Evolutionary conservation across 352 stramenopile genomes (phyloP), one percentile per base, ranked within the genome.

Genomic region (Phytopythium sindhum): DNA sequence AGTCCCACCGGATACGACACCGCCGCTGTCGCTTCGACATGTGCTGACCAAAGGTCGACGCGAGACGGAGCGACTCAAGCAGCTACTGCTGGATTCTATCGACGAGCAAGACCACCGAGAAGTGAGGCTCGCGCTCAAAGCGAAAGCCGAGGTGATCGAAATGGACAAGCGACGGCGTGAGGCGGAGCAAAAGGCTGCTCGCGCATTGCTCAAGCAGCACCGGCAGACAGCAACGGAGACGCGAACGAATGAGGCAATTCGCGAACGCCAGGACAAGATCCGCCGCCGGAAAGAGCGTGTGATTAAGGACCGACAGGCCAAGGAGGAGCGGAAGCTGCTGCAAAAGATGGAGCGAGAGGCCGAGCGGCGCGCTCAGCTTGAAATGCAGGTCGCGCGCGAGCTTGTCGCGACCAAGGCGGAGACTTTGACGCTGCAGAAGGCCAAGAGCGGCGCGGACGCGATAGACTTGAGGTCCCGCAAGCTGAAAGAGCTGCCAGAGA

Each of bases 241-340:
- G 14, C 64, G 84, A 31, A 93, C 84, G 0, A 76, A 74, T 4
- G 81, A 91, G 55, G 84, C 84, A 1, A 54, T 91, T 21, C 73
- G 75, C 5, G 84, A 90, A 54, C 78, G 80, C 0, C 73, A 90
- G 58, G 73, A 90, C 21, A 92, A 89, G 48, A 88, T 88, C 7
- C 45, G 73, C 5, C 69, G 77, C 47, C 76, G 80, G 41, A 86
- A 84, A 61, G 80, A 90, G 41, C 69, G 81, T 9, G 69, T 75
- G 41, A 67, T 90, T 26, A 87, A 86, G 53, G 80, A 86, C 31
- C 75, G 76, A 2, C 80, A 91, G 63, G 70, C 69, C 29, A 71
- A 77, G 42, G 78, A 90, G 66, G 84, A 93, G 66, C 73, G 74
- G 39, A 61, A 67, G 31, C 45, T 91, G 47, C 52, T 83, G 4